phyloP scores from a whole-genome alignment of 148 eudicot species.

The Diospyros lotus region DNA sequence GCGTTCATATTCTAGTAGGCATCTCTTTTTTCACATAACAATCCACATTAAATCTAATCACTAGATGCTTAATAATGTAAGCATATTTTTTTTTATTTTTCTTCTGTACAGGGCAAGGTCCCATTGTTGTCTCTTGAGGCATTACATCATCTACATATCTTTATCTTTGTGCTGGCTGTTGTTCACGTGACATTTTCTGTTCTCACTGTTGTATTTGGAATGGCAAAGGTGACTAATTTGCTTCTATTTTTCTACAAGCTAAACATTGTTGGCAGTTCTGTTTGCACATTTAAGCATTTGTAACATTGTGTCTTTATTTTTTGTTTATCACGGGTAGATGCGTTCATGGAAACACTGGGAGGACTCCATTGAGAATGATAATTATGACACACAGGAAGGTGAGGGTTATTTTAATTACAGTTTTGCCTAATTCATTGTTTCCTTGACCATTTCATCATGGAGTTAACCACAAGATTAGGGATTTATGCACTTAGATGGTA shows the following conservation, averaged over 20 bases:
- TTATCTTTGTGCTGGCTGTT: slow-evolving; percentile 81
- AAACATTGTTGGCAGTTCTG: not conserved
- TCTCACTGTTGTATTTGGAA: slow-evolving; percentile 67
- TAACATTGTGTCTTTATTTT: not conserved
- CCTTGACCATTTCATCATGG: not conserved
- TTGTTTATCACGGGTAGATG: slow-evolving; percentile 39
- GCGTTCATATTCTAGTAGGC: not conserved
- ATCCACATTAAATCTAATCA: not conserved
- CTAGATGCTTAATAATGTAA: not conserved
- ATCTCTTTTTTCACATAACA: not conserved
- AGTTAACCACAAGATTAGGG: not conserved
- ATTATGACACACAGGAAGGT: slow-evolving; percentile 48
- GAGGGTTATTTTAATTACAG: slow-evolving; percentile 10
- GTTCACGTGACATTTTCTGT: slow-evolving; percentile 76
- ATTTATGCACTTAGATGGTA: not conserved
- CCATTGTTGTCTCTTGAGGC: slow-evolving; percentile 78
- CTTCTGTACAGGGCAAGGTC: slow-evolving; percentile 49
- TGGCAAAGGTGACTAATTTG: slow-evolving; percentile 48
- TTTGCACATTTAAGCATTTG: not conserved
- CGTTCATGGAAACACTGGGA: slow-evolving; percentile 94
- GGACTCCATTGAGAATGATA: slow-evolving; percentile 51
- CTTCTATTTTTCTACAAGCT: not conserved
- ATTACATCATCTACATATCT: slow-evolving; percentile 84
- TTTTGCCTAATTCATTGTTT: not conserved
- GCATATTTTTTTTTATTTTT: not conserved